Evolutionary conservation across 192 early-diverging fungal genomes (phyloP).

Genomic region (Coemansia sp.): DNA sequence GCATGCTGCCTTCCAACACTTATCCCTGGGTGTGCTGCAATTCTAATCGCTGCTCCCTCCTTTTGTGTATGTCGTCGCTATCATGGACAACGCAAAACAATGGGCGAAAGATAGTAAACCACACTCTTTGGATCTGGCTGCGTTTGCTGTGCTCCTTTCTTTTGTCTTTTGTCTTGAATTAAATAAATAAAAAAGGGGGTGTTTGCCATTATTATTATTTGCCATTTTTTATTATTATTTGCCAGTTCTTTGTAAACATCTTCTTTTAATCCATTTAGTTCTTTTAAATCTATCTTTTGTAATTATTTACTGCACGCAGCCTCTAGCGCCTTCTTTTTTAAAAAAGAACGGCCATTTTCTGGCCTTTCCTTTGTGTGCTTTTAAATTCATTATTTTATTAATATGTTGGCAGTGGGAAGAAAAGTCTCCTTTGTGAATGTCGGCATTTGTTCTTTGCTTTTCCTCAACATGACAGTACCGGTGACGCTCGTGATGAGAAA

Average conservation of each 20-base stretch:
- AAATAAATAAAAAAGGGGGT: slow-evolving; percentile 1
- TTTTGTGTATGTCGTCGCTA: background rate
- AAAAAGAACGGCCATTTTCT: no score
- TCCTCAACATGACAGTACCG: no score
- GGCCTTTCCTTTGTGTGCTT: no score
- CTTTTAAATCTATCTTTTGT: background rate
- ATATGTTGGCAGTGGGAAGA: no score
- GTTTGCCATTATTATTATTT: no score
- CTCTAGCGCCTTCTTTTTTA: no score
- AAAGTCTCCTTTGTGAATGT: no score
- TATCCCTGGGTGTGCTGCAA: background rate
- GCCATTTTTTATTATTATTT: background rate
- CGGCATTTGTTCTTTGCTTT: no score
- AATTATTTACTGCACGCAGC: background rate
- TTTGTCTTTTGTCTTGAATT: background rate
- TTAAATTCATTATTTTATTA: no score
- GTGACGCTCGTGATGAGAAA: no score
- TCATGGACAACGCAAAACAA: background rate
- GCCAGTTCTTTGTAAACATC: background rate
- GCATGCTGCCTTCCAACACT: no score
- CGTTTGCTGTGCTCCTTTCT: background rate
- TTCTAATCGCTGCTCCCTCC: background rate
- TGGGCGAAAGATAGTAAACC: background rate
- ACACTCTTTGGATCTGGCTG: background rate
- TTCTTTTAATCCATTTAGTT: background rate